phyloP scores from a whole-genome alignment of 352 stramenopile species.

The Plasmopara viticola region DNA sequence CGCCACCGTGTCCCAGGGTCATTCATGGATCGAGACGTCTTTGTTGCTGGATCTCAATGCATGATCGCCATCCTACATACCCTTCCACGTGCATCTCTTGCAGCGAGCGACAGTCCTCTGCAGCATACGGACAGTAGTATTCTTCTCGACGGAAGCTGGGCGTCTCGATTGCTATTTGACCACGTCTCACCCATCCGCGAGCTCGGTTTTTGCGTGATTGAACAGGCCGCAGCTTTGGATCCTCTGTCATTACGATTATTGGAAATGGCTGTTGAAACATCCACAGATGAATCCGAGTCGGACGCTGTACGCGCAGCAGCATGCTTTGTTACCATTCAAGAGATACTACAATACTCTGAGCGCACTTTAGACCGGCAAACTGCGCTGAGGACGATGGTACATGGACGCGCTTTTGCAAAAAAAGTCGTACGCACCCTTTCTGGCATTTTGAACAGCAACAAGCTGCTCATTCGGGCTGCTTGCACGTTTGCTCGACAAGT shows the following conservation, averaged over 20 bases:
- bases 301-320: slow-evolving; percentile 49
- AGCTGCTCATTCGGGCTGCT: slow-evolving; percentile 19
- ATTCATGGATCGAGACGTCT: slow-evolving; percentile 40
- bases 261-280: slow-evolving; percentile 44
- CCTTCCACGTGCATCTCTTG: slow-evolving; percentile 19
- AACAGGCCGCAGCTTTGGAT: slow-evolving; percentile 4
- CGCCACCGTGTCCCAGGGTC: slow-evolving; percentile 49
- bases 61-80: slow-evolving; percentile 28
- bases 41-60: slow-evolving; percentile 31
- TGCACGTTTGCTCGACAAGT: slow-evolving; percentile 28
- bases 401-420: slow-evolving; percentile 17
- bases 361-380: slow-evolving; percentile 8
- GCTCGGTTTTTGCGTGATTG: slow-evolving; percentile 35
- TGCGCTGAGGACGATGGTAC: slow-evolving; percentile 15
- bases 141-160: slow-evolving; percentile 41
- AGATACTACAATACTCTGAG: slow-evolving; percentile 24
- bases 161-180: slow-evolving; percentile 53
- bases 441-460: slow-evolving; percentile 24
- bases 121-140: slow-evolving; percentile 32
- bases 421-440: slow-evolving; percentile 18
- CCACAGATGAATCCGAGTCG: slow-evolving; percentile 39
- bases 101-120: slow-evolving; percentile 15
- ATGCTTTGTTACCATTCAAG: slow-evolving; percentile 23
- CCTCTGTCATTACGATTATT: slow-evolving; percentile 21
- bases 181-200: slow-evolving; percentile 39